Conservation (phyloP, 1,284 basidiomycete genomes). For the Papiliotrema laurentii region DNA sequence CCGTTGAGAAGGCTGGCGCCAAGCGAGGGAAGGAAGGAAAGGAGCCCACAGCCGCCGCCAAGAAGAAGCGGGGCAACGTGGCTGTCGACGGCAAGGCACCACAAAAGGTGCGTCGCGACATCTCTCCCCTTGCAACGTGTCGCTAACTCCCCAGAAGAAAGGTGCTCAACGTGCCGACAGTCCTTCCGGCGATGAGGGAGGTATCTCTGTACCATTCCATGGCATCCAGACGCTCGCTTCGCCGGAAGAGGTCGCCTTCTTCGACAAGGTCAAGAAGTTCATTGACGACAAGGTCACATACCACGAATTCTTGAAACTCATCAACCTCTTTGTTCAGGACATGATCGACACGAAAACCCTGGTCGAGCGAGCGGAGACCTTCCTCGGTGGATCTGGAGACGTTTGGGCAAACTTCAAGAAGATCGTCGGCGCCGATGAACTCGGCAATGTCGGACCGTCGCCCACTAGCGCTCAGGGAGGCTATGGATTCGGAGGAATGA, state of each 20-base stretch:
- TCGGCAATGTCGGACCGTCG: constrained; percentile 62
- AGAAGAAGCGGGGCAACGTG: constrained; percentile 31
- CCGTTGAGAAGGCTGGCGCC: constrained; percentile 9
- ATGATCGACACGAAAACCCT: constrained; percentile 82
- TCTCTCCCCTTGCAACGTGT: background rate
- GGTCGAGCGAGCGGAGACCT: constrained; percentile 71
- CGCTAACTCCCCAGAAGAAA: constrained; percentile 13
- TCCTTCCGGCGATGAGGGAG: constrained; percentile 28
- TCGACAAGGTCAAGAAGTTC: constrained; percentile 83
- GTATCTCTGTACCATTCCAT: constrained; percentile 8
- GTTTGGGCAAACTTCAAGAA: constrained; percentile 83
- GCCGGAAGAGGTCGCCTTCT: constrained; percentile 87
- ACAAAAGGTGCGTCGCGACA: constrained; percentile 25
- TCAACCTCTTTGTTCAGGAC: constrained; percentile 93
- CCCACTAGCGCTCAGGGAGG: constrained; percentile 56
- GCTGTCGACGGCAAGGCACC: constrained; percentile 8
- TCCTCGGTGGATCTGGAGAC: constrained; percentile 69
- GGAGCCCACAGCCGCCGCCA: constrained; percentile 36
- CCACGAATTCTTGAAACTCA: constrained; percentile 91
- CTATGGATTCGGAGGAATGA: constrained; percentile 46
- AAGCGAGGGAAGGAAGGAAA: constrained; percentile 37
- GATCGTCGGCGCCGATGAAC: constrained; percentile 68
- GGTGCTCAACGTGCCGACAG: constrained; percentile 30
- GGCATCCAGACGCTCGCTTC: constrained; percentile 53
- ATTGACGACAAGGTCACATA: constrained; percentile 82